Evolutionary conservation across 495 filamentous ascomycete species (phyloP).

Genomic region (Stereocaulon alpinum): DNA sequence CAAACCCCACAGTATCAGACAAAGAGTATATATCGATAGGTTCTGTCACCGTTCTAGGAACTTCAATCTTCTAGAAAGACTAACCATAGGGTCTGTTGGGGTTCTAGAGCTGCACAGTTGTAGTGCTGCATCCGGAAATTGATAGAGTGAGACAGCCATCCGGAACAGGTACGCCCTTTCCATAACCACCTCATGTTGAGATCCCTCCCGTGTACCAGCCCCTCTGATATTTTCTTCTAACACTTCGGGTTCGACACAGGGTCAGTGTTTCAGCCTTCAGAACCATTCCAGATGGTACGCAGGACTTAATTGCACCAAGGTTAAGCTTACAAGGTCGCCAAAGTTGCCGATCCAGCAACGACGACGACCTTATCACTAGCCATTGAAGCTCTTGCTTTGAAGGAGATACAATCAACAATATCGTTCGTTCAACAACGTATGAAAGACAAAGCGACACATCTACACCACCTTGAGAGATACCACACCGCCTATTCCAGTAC

Average conservation of each 20-base stretch:
- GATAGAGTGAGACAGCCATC: constrained; percentile 5
- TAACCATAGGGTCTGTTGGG: background rate
- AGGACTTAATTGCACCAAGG: background rate
- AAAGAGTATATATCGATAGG: constrained; percentile 8
- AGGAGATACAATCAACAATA: background rate
- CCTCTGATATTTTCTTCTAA: background rate
- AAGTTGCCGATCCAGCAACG: background rate
- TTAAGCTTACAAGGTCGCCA: background rate
- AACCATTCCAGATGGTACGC: background rate
- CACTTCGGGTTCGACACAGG: background rate
- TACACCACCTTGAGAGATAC: background rate
- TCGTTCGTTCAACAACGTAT: background rate
- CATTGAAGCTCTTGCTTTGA: constrained; percentile 2
- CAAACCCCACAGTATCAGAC: constrained; percentile 1
- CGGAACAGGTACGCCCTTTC: constrained; percentile 9
- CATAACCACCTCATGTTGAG: constrained; percentile 6
- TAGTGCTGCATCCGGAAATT: constrained; percentile 10
- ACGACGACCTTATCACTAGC: background rate
- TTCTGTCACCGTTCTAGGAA: background rate
- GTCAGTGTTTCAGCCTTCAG: constrained; percentile 1
- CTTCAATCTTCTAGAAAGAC: background rate
- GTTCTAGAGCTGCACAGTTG: constrained; percentile 3
- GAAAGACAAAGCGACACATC: constrained; percentile 6
- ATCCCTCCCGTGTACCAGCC: background rate
- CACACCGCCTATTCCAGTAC: background rate